phyloP scores from a whole-genome alignment of 306 rosid genomes.

The Pyrus bretschneideri region DNA sequence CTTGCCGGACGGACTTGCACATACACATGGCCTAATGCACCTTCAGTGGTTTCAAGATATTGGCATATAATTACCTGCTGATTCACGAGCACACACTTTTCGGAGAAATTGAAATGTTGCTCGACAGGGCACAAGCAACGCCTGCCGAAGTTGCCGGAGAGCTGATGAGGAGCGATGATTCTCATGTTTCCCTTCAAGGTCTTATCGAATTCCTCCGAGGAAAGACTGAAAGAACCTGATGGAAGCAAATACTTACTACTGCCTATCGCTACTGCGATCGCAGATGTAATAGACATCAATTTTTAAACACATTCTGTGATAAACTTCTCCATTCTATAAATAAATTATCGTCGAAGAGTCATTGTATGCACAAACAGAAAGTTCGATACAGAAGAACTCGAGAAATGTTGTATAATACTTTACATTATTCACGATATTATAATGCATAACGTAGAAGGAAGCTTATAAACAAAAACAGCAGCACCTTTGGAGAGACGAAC shows the following conservation, averaged over 20 bases:
- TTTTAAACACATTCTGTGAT: neutral
- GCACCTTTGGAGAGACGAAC: neutral
- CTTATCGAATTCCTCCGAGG: conserved; percentile 34
- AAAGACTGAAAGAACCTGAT: neutral
- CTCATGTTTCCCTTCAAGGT: conserved; percentile 37
- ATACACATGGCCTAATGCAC: conserved; percentile 43
- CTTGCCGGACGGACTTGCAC: conserved; percentile 57
- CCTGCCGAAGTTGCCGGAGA: conserved; percentile 58
- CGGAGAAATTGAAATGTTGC: conserved; percentile 20
- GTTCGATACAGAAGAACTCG: neutral
- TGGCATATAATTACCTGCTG: conserved; percentile 39
- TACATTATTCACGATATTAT: neutral
- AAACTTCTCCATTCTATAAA: neutral
- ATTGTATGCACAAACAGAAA: neutral
- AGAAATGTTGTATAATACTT: neutral
- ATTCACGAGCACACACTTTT: conserved; percentile 28
- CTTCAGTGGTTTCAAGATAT: conserved; percentile 35
- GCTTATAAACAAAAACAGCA: neutral
- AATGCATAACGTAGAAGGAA: neutral
- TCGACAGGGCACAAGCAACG: conserved; percentile 31
- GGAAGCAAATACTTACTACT: too few relatives aligned
- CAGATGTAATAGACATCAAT: neutral
- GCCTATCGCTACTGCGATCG: too few relatives aligned
- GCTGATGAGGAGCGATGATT: conserved; percentile 36
- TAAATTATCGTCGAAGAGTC: neutral